Evolutionary conservation across 2,329 filamentous ascomycete genomes (phyloP), one percentile per base, ranked within the genome.

Genomic region (Monascus ruber): DNA sequence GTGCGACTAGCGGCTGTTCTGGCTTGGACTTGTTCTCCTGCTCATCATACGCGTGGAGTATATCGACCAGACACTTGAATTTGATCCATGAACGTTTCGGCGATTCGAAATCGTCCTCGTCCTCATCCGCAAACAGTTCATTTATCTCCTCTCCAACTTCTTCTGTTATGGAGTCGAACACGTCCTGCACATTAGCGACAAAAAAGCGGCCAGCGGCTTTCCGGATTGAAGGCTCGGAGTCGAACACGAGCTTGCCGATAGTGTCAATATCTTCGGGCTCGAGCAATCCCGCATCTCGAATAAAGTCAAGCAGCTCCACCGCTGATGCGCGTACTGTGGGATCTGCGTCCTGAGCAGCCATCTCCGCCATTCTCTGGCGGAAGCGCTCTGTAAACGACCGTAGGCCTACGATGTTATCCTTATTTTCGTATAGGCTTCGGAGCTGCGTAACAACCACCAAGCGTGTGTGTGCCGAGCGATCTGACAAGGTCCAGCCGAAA

Each of bases 341-440:
- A 50, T 98, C 91, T 0, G 82, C 76, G 60, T 98, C 91, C 44
- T 79, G 77, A 5, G 83, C 85, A 1, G 88, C 88, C 70, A 98
- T 95, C 64, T 98, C 91, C 25, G 96, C 82, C 31, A 98, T 71
- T 26, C 91, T 79, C 5, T 81, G 72, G 36, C 88, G 76, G 62
- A 96, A 98, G 35, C 87, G 76, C 59, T 96, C 91, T 29, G 93
- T 94, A 53, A 96, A 98, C 43, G 87, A 85, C 41, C 86, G 83
- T 38, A 98, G 69, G 1, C 76, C 75, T 34, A 70, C 72, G 47
- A 93, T 77, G 56, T 86, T 86, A 38, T 87, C 79, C 47, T 85
- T 80, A 42, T 85, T 79, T 53, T 79, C 81, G 63, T 93, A 89
- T 4, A 98, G 73, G 41, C 76, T 79, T 24, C 77, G 72, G 9